Base-by-base conservation (phyloP, 1,284 basidiomycete species). In the Leccinum huronense region DNA sequence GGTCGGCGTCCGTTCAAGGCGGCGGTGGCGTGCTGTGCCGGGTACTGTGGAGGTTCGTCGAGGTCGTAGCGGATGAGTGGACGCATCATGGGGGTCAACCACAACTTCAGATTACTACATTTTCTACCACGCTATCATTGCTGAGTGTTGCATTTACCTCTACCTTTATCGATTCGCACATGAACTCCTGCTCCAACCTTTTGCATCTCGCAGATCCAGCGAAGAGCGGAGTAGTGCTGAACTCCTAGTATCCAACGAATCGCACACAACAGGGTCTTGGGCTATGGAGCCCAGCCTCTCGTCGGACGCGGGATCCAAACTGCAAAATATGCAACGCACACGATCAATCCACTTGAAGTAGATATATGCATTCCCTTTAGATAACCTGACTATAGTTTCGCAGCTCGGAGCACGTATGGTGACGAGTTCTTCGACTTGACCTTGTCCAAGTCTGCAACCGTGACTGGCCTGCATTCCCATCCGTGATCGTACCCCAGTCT, bases 401-500 rank as follows among this genome's bases (percentile, higher is more conserved):
- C 54, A 33, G 55, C 69, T 64, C 66, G 71, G n/a, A 81, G 69
- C 23, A 80, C 70, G 48, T 68, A 76, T 58, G 71, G 65, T n/a
- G 86, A 88, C 19, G 79, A 78, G 61, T 84, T 80, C 75, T 80
- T 84, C 40, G 90, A 86, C 77, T 89, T 91, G 68, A 90, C 90
- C 75, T 87, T 90, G 71, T 90, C 81, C 1, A 93, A 80, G 68
- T 93, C 90, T 3, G 76, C 76, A 70, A 80, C 77, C 1, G 87
- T 87, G 45, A 93, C 76, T 0, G 83, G 80, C 19, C 82, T 83
- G 69, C 84, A 89, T 72, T 90, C 86, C 66, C 84, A 81, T 5
- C 84, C 92, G 69, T 93, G 90, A 71, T 93, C 91, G 71, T 94
- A 94, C 6, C 92, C 91, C 64, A 94, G 70, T 64, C 91, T 91